Base-by-base conservation (phyloP, 2,329 filamentous ascomycete species). In the Aureobasidium sp. region DNA sequence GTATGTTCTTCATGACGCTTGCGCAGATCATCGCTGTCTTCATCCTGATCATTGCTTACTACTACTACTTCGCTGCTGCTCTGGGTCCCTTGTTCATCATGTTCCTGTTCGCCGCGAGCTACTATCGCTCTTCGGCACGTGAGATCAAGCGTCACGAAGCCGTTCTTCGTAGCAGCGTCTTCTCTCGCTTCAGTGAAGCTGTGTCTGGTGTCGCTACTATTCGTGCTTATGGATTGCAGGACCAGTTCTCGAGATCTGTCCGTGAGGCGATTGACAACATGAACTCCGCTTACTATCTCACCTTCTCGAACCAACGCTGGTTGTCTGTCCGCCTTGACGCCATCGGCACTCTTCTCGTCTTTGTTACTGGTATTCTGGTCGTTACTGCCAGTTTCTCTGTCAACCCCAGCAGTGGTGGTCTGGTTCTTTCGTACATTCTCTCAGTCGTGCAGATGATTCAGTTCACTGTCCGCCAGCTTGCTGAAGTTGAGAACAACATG, bases 401-500 rank as follows among this genome's bases (percentile, higher is more conserved):
- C 64, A 80, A 87, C 44, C 93, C 93, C 1, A 91, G 89, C 55
- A 96, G 90, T 61, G 87, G 85, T 48, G 94, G 93, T 25, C 79
- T 97, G 42, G 91, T 97, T 0, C 81, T 99, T 25, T 94, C 89
- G 50, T 97, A 97, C 74, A 96, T 97, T 70, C 81, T 99, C 21
- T 84, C 88, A 15, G 96, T 97, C 69, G 91, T 96, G 21, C 90
- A 95, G 73, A 91, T 97, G 88, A 87, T 97, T 66, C 93, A 97
- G 71, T 97, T 97, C 74, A 93, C 91, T 0, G 90, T 97, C 21
- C 85, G 94, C 21, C 93, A 97, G 75, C 81, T 97, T 8, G 93
- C 93, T 30, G 93, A 97, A 74, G 91, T 97, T 9, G 93, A 97
- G 74, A 97, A 97, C 75, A 91, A 91, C 71, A 97, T 97, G 93